Base-by-base conservation (phyloP, 306 rosid species). In the Lagenaria siceraria region DNA sequence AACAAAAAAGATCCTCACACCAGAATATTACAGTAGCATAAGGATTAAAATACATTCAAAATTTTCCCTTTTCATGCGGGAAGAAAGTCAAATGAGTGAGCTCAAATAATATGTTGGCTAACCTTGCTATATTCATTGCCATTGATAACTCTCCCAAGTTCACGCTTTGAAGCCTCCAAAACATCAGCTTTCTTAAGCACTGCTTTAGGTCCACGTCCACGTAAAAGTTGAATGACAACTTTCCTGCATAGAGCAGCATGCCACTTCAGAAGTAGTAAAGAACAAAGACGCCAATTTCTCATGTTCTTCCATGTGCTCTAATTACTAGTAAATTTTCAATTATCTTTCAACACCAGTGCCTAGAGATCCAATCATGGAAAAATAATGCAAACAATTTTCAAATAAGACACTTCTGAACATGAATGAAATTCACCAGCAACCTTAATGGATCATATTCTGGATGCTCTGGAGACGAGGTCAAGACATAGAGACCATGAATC, bases 81-180 rank as follows among this genome's bases (percentile, higher is more conserved):
- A 27, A 27, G 19, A 52, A n/a, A 51, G 12, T 54, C 64, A 75
- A 75, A 51, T 12, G 77, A 46, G 65, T 42, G 29, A 51, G 14
- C 15, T 80, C 22, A 51, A 49, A 80, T 48, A 62, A n/a, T 4
- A 49, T 36, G 22, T 27, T 38, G 77, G 84, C 78, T 78, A 52
- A 92, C 98, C 99, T 88, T 95, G 84, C 3, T 83, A 80, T 90
- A 95, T 81, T 95, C 97, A 48, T 42, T 87, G 87, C 49, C 75
- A 36, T 80, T 76, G 78, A 92, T 78, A 25, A 84, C 97, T 87
- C 97, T 87, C 48, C 78, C 73, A 31, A 95, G 93, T 76, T 78
- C 75, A 40, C 53, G 81, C 86, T 82, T 85, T 33, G 96, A 95
- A 81, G 97, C 96, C 82, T 81, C 87, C 51, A 52, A 25, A 35